phyloP scores from a whole-genome alignment of 2,329 filamentous ascomycete genomes.

The Incumbomyces delicatus region DNA sequence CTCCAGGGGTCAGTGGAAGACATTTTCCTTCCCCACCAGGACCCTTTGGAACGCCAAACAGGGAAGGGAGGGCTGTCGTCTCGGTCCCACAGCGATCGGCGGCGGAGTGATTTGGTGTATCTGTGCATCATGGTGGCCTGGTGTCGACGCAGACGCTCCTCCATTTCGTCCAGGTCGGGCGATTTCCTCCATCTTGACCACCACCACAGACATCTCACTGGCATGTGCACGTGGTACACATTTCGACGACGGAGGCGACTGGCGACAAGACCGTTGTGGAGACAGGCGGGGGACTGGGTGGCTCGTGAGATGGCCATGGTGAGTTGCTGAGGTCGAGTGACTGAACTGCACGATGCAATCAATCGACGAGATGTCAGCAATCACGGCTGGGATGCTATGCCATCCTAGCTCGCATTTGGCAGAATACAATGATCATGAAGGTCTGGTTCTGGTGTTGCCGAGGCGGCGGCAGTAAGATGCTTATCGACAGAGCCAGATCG shows the following conservation, averaged over 20 bases:
- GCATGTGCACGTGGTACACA: slow-evolving; percentile 10
- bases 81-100: slow-evolving; percentile 18
- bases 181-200: slow-evolving; percentile 12
- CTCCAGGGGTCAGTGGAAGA: slow-evolving; percentile 7
- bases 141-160: slow-evolving; percentile 16
- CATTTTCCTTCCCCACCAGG: slow-evolving; percentile 3
- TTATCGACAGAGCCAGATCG: too few relatives aligned
- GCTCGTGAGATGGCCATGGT: slow-evolving; percentile 4
- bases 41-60: slow-evolving; percentile 7
- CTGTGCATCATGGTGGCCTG: slow-evolving; percentile 18
- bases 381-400: too few relatives aligned
- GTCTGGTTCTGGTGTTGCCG: too few relatives aligned
- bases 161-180: slow-evolving; percentile 13
- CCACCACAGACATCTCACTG: slow-evolving; percentile 18
- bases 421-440: too few relatives aligned
- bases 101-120: slow-evolving; percentile 16
- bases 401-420: too few relatives aligned
- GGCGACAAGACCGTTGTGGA: slow-evolving; percentile 1
- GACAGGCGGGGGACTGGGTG: neutral
- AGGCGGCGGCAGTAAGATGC: too few relatives aligned
- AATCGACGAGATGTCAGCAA: too few relatives aligned
- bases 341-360: too few relatives aligned
- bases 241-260: neutral
- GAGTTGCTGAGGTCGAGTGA: neutral
- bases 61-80: slow-evolving; percentile 10